These are phyloP conservation scores for Leccinum subgranulosum DNA, from an alignment of 768 basidiomycete genomes.

Conservation along the genomic window DNA sequence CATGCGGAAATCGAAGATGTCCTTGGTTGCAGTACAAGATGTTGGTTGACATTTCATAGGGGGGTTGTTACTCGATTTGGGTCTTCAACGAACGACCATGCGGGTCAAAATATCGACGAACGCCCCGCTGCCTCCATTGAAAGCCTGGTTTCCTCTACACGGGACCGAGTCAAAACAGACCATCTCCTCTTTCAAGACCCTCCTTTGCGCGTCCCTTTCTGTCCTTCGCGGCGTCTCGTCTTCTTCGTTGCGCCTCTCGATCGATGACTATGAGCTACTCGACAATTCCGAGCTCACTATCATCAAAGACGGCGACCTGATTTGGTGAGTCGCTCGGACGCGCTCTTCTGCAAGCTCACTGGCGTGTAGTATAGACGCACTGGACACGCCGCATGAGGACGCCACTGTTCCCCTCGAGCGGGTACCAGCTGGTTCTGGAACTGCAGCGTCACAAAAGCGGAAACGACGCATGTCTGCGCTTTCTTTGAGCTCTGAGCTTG, in stretches of 20 bases:
- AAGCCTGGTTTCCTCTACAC: slow-evolving; percentile 48
- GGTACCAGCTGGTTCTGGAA: background rate
- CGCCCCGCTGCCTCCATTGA: slow-evolving; percentile 45
- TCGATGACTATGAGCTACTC: slow-evolving; percentile 30
- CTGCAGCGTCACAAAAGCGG: slow-evolving; percentile 17
- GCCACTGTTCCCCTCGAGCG: background rate
- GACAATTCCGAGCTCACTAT: slow-evolving; percentile 25
- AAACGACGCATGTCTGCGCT: slow-evolving; percentile 22
- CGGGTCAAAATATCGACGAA: slow-evolving; percentile 49
- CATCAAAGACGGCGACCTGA: slow-evolving; percentile 28
- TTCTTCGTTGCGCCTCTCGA: slow-evolving; percentile 13
- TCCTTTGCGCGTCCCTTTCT: slow-evolving; percentile 17
- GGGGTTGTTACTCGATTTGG: background rate
- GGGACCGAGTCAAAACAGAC: background rate
- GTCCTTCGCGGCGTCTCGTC: slow-evolving; percentile 3
- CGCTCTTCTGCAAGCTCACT: background rate
- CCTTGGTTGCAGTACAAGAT: too few relatives aligned
- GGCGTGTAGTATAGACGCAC: slow-evolving; percentile 15
- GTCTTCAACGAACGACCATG: slow-evolving; percentile 24
- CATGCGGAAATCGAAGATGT: background rate
- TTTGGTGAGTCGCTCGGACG: slow-evolving; percentile 15
- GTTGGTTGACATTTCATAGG: too few relatives aligned
- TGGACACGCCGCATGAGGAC: background rate
- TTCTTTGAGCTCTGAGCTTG: slow-evolving; percentile 22
- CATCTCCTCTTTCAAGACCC: slow-evolving; percentile 17